A percentile compares a stretch with the other conserved stretches of the same genome.
phyloP scores from a whole-genome alignment of 2,329 filamentous ascomycete species.

The Penicillium capsulatum region DNA sequence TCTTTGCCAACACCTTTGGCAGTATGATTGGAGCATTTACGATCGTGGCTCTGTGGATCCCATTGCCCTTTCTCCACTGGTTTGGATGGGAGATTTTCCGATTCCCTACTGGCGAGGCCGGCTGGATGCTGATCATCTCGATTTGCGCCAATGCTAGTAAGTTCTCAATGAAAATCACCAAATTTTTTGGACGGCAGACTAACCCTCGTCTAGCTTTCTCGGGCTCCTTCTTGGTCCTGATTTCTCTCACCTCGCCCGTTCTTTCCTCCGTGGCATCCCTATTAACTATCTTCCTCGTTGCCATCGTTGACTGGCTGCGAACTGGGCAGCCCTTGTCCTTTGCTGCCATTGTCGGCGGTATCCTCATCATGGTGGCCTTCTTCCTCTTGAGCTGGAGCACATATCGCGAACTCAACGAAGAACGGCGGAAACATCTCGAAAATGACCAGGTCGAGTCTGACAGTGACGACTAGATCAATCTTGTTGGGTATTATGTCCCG shows the following conservation, averaged over 20 bases:
- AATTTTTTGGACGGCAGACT: neutral
- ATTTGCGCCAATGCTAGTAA: slow-evolving; percentile 78
- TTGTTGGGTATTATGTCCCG: neutral
- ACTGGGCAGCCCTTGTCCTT: slow-evolving; percentile 71
- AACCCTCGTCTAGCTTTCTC: slow-evolving; percentile 60
- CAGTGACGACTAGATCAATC: slow-evolving; percentile 35
- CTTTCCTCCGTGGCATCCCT: slow-evolving; percentile 88
- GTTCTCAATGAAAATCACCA: slow-evolving; percentile 25
- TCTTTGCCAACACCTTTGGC: slow-evolving; percentile 92
- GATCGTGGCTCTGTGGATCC: slow-evolving; percentile 82
- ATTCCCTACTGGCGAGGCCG: slow-evolving; percentile 71
- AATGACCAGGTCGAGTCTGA: slow-evolving; percentile 43
- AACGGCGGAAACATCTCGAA: slow-evolving; percentile 58
- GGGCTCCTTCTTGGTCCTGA: slow-evolving; percentile 86
- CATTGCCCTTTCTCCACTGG: slow-evolving; percentile 76
- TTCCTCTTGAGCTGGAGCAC: slow-evolving; percentile 84
- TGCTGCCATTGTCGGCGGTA: slow-evolving; percentile 74
- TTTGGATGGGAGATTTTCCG: slow-evolving; percentile 77
- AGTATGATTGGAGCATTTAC: slow-evolving; percentile 85
- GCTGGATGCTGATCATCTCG: slow-evolving; percentile 73
- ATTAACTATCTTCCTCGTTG: slow-evolving; percentile 94
- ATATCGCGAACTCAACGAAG: slow-evolving; percentile 87
- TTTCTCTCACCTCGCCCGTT: slow-evolving; percentile 87
- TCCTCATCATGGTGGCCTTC: slow-evolving; percentile 85
- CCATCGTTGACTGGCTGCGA: slow-evolving; percentile 81